These are phyloP conservation scores for Quercus variabilis DNA, from an alignment of 306 rosid genomes.

Conservation along the genomic window DNA sequence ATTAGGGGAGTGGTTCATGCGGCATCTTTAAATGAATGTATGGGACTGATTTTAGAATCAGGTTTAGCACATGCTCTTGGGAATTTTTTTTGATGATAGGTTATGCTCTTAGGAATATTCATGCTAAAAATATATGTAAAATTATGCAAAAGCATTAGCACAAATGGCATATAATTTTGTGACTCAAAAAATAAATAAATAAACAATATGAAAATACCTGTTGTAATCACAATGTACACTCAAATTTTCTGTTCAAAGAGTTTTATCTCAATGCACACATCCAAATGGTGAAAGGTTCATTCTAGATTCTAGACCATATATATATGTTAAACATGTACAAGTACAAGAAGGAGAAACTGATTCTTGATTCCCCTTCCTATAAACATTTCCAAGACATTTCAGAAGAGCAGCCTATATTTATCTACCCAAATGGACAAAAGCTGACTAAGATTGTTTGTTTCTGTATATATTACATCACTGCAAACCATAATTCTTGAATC, in stretches of 20 bases:
- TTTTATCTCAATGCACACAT: not conserved
- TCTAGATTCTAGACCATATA: not conserved
- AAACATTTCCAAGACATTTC: conserved; percentile 22
- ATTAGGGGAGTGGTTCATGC: too few relatives aligned
- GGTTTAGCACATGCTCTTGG: not conserved
- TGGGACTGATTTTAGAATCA: too few relatives aligned
- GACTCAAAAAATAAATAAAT: not conserved
- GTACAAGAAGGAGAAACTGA: conserved; percentile 21
- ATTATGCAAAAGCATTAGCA: not conserved
- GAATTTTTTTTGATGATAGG: too few relatives aligned
- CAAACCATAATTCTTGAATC: conserved; percentile 60
- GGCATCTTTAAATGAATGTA: too few relatives aligned
- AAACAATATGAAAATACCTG: not conserved
- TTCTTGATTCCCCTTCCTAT: conserved; percentile 4
- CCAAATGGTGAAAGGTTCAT: not conserved
- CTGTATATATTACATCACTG: conserved; percentile 48
- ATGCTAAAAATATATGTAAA: not conserved
- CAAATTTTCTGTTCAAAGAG: not conserved
- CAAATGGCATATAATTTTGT: not conserved
- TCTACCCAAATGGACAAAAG: conserved; percentile 10
- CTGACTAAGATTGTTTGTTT: conserved; percentile 19
- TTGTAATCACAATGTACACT: not conserved
- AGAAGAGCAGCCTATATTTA: not conserved
- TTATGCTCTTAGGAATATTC: not conserved
- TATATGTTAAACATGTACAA: not conserved